These are phyloP conservation scores for Microdochium nivale DNA, from an alignment of 2,329 filamentous ascomycete genomes.

Conservation along the genomic window DNA sequence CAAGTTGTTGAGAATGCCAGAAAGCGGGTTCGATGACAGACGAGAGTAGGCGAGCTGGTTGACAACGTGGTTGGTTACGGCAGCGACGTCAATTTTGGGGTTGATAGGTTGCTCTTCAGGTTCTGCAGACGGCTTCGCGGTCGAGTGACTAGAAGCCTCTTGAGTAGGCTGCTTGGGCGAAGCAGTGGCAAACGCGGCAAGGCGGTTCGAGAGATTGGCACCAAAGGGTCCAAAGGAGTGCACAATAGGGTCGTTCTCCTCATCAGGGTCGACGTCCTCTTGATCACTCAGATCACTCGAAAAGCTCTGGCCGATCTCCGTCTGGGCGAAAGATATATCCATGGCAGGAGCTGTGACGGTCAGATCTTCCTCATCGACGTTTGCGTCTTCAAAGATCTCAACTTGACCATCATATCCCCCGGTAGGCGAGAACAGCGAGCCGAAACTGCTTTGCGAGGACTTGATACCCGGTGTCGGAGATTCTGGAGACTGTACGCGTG, in stretches of 20 bases:
- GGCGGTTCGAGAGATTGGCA: conserved; percentile 71
- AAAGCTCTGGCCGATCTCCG: conserved; percentile 42
- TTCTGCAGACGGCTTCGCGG: conserved; percentile 13
- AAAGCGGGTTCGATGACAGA: conserved; percentile 82
- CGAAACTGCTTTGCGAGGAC: conserved; percentile 33
- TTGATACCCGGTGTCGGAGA: conserved; percentile 49
- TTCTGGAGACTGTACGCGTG: conserved; percentile 63
- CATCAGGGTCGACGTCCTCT: conserved; percentile 65
- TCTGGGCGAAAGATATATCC: conserved; percentile 36
- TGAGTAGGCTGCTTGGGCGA: conserved; percentile 47
- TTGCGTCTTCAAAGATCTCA: conserved; percentile 66
- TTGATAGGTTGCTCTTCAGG: conserved; percentile 17
- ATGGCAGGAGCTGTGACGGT: conserved; percentile 20
- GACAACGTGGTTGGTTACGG: conserved; percentile 75
- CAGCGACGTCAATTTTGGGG: conserved; percentile 26
- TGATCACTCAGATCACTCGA: conserved; percentile 48
- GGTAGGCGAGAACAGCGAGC: conserved; percentile 32
- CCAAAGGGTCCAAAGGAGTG: conserved; percentile 90
- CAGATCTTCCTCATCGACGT: conserved; percentile 43
- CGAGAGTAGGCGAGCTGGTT: conserved; percentile 96
- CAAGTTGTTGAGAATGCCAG: conserved; percentile 80
- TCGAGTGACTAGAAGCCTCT: conserved; percentile 10
- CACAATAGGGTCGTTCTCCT: conserved; percentile 90
- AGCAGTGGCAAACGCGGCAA: conserved; percentile 67
- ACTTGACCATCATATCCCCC: conserved; percentile 34